phyloP scores from a whole-genome alignment of 2,329 filamentous ascomycete genomes.

The Alternaria sp. region DNA sequence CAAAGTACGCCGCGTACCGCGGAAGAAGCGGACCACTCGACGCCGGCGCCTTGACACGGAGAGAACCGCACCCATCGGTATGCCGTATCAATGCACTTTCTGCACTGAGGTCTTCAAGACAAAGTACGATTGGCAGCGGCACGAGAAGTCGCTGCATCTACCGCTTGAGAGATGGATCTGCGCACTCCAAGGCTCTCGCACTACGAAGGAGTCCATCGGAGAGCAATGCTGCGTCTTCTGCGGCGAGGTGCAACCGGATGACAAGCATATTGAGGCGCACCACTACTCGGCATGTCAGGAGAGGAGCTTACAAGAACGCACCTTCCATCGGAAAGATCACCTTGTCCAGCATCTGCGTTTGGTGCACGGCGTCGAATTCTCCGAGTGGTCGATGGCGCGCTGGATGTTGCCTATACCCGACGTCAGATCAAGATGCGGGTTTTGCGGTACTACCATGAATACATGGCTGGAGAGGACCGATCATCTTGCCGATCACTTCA shows the following conservation, averaged over 20 bases:
- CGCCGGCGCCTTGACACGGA: conserved; percentile 18
- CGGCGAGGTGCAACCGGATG: conserved; percentile 12
- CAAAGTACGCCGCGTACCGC: conserved; percentile 14
- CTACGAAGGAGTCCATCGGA: conserved; percentile 13
- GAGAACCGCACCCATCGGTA: conserved; percentile 7
- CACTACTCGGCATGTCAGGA: conserved; percentile 30
- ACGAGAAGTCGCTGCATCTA: conserved; percentile 39
- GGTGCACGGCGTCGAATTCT: conserved; percentile 28
- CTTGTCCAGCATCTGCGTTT: conserved; percentile 34
- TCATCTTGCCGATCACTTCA: conserved; percentile 38
- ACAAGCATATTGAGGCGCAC: conserved; percentile 27
- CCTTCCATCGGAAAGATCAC: conserved; percentile 39
- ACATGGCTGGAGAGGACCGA: conserved; percentile 32
- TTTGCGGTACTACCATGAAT: conserved; percentile 26
- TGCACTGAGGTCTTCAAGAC: conserved; percentile 40
- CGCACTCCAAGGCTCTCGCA: conserved; percentile 19
- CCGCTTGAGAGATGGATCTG: conserved; percentile 38
- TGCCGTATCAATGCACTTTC: conserved; percentile 38
- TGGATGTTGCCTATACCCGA: conserved; percentile 35
- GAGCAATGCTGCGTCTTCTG: conserved; percentile 32
- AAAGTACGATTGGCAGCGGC: conserved; percentile 38
- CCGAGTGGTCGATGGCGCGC: conserved; percentile 43
- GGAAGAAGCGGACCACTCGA: conserved; percentile 15
- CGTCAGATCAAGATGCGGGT: conserved; percentile 31
- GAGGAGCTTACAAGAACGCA: conserved; percentile 29